phyloP scores from a whole-genome alignment of 257 asterid species.

The Asclepias syriaca region DNA sequence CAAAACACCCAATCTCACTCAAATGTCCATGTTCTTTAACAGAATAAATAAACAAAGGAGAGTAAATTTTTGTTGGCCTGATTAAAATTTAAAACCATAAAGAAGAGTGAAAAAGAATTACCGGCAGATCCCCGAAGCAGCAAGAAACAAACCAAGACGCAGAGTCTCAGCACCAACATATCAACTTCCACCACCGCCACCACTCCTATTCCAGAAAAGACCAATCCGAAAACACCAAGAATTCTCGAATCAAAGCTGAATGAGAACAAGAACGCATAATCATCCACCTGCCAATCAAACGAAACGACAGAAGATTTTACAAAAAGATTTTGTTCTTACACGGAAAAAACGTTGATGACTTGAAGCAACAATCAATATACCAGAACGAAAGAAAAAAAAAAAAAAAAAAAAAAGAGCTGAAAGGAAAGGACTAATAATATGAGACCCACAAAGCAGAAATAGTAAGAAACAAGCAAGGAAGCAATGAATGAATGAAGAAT shows the following conservation, averaged over 20 bases:
- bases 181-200: constrained; percentile 43
- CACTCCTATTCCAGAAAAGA: constrained; percentile 49
- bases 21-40: constrained; percentile 1
- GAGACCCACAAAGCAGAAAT: constrained; percentile 44
- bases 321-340: neutral
- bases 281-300: constrained; percentile 29
- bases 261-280: constrained; percentile 10
- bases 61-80: constrained; percentile 1
- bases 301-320: neutral
- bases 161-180: constrained; percentile 40
- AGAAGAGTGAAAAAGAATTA: constrained; percentile 27
- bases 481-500: constrained; percentile 45
- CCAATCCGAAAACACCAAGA: constrained; percentile 20
- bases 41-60: neutral
- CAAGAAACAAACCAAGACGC: constrained; percentile 42
- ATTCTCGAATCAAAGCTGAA: constrained; percentile 18
- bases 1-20: constrained; percentile 10
- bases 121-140: constrained; percentile 68
- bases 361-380: constrained; percentile 41
- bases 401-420: constrained; percentile 13
- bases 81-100: constrained; percentile 11
- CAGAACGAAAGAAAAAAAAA: constrained; percentile 3
- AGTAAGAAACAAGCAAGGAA: constrained; percentile 85
- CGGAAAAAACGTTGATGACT: constrained; percentile 30
- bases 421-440: neutral